Evolutionary conservation across 2,329 filamentous ascomycete species (phyloP), one percentile per base, ranked within the genome.

Genomic region (Ophiosphaerella herpotricha): DNA sequence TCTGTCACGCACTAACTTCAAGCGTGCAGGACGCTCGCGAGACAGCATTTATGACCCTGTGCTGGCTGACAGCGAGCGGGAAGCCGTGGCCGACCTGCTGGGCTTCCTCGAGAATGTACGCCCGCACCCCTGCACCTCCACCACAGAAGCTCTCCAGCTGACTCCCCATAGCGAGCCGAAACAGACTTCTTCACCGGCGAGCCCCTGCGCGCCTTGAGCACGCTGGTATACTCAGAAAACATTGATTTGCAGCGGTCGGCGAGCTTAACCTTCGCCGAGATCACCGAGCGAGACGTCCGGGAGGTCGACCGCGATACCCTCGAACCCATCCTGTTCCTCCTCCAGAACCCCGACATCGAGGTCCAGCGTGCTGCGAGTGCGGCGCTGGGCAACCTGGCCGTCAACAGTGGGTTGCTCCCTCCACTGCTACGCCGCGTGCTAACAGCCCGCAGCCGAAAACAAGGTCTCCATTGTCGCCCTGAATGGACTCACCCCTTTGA

Each of bases 161-260:
- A 71, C 67, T 33, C 24, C 40, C 38, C 31, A 36, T 73, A 97
- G 94, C 88, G 94, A 71, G 89, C 87, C 71, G 94, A 99, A 75
- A 97, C 92, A 66, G 93, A 99, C 75, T 99, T 99, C 84, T 99
- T 99, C 77, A 88, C 90, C 33, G 94, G 94, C 75, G 92, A 97
- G 70, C 94, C 94, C 39, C 85, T 99, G 50, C 89, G 89, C 75
- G 93, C 94, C 39, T 80, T 99, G 49, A 97, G 91, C 76, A 99
- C 93, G 11, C 84, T 99, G 23, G 94, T 99, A 50, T 99, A 96
- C 74, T 99, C 94, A 50, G 92, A 97, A 75, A 99, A 99, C 78
- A 92, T 99, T 72, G 94, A 99, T 74, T 82, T 99, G 45, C 94
- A 99, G 78, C 85, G 94, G 60, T 97, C 94, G 77, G 94, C 94